phyloP scores from a whole-genome alignment of 495 filamentous ascomycete genomes.

The Parathielavia hyrcaniae region DNA sequence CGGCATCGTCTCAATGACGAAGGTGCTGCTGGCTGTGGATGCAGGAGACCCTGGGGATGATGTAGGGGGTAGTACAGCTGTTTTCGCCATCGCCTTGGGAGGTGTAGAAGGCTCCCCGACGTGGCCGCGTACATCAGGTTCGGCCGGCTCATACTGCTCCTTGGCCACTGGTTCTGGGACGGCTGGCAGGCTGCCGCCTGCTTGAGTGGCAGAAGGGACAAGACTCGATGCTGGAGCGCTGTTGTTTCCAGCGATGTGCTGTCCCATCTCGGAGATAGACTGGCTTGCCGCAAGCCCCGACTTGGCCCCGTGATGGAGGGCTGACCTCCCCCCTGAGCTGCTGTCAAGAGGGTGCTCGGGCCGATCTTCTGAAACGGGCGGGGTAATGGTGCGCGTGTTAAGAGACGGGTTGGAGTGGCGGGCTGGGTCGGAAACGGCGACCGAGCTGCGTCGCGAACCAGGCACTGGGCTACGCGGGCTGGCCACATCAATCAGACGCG shows the following conservation, averaged over 20 bases:
- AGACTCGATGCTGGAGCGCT: constrained; percentile 15
- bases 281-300: constrained; percentile 24
- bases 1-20: constrained; percentile 29
- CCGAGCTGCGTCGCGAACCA: constrained; percentile 39
- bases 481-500: constrained; percentile 49
- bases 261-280: constrained; percentile 36
- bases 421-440: constrained; percentile 36
- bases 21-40: constrained; percentile 19
- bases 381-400: constrained; percentile 36
- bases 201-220: constrained; percentile 3
- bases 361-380: constrained; percentile 37
- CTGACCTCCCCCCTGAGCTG: constrained; percentile 17
- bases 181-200: constrained; percentile 12
- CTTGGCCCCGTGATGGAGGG: constrained; percentile 17
- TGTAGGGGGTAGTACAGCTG: constrained; percentile 26
- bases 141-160: constrained; percentile 3
- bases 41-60: constrained; percentile 19
- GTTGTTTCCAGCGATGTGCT: constrained; percentile 20
- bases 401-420: constrained; percentile 33
- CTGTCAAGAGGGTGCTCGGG: constrained; percentile 20
- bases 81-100: constrained; percentile 31
- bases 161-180: constrained; percentile 13
- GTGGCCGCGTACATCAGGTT: constrained; percentile 10
- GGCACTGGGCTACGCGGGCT: constrained; percentile 41
- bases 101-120: constrained; percentile 15